Conservation (phyloP, 352 stramenopile genomes). For the Pythium rishiriense region DNA sequence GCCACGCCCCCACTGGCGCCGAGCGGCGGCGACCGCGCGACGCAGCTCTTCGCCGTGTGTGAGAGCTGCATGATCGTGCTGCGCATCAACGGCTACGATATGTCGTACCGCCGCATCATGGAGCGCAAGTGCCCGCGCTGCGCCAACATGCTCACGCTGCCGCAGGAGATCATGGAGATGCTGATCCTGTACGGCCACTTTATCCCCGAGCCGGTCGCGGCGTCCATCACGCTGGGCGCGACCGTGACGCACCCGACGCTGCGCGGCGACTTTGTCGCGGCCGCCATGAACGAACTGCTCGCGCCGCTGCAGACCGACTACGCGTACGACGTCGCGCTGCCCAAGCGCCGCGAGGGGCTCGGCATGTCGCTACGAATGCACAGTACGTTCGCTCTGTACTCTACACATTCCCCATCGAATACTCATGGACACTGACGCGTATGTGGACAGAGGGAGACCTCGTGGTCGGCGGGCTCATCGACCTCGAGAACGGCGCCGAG, state of each 20-base stretch:
- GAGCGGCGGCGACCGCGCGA: constrained; percentile 42
- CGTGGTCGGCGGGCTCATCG: constrained; percentile 78
- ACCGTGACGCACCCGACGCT: constrained; percentile 77
- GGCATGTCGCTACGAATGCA: constrained; percentile 88
- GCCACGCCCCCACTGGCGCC: neutral
- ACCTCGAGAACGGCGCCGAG: constrained; percentile 80
- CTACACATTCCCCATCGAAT: too few relatives aligned
- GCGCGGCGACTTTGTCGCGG: constrained; percentile 75
- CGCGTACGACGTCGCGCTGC: constrained; percentile 80
- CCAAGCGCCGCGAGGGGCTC: constrained; percentile 74
- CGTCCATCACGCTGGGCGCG: constrained; percentile 60
- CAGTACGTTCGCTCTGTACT: constrained; percentile 50
- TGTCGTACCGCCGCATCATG: constrained; percentile 81
- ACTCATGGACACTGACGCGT: too few relatives aligned
- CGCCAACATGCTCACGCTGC: constrained; percentile 52
- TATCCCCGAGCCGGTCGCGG: constrained; percentile 65
- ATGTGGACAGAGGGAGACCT: constrained; percentile 61
- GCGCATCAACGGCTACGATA: constrained; percentile 67
- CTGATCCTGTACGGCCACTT: constrained; percentile 86
- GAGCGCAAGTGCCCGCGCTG: constrained; percentile 79
- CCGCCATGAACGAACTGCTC: constrained; percentile 84
- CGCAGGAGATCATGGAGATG: constrained; percentile 86
- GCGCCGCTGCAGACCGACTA: constrained; percentile 79
- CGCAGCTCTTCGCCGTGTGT: constrained; percentile 66
- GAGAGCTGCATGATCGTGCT: constrained; percentile 75